These are phyloP conservation scores for Bipolaris victoriae DNA, from an alignment of 2,329 filamentous ascomycete genomes.

Conservation along the genomic window DNA sequence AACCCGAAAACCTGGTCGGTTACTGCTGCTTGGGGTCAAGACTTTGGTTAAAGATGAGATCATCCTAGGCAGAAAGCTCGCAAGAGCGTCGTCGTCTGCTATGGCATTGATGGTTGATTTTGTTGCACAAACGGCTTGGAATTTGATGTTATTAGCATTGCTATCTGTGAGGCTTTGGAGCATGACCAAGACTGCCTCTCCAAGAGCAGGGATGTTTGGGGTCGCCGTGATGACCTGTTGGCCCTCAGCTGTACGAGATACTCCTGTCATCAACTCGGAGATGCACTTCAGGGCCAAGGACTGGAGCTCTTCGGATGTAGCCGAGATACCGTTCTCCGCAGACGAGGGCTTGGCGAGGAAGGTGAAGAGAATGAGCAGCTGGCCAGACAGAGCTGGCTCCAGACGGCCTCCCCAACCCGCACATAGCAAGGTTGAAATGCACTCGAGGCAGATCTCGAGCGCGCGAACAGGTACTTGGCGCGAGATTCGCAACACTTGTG, in stretches of 20 bases:
- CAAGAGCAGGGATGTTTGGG: conserved; percentile 75
- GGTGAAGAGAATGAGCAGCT: conserved; percentile 83
- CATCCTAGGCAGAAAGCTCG: conserved; percentile 85
- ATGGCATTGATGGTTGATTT: conserved; percentile 67
- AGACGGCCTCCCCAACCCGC: conserved; percentile 80
- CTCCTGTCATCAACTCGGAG: conserved; percentile 66
- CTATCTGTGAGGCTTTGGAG: conserved; percentile 74
- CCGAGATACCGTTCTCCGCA: conserved; percentile 54
- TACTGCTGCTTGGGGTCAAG: conserved; percentile 70
- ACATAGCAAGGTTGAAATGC: conserved; percentile 73
- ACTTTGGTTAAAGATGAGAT: conserved; percentile 81
- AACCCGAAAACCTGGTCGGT: conserved; percentile 66
- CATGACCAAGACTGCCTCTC: conserved; percentile 80
- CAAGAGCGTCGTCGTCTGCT: conserved; percentile 74
- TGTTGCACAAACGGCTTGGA: conserved; percentile 71
- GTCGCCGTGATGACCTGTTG: conserved; percentile 60
- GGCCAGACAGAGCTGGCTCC: conserved; percentile 74
- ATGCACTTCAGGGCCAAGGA: conserved; percentile 74
- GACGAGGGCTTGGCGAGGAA: conserved; percentile 77
- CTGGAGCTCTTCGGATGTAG: conserved; percentile 74
- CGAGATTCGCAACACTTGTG: conserved; percentile 80
- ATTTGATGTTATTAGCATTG: conserved; percentile 69
- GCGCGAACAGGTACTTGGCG: conserved; percentile 72
- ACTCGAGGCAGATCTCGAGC: conserved; percentile 77
- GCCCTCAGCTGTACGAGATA: conserved; percentile 58